Evolutionary conservation across 495 filamentous ascomycete species (phyloP).

Genomic region (Aspergillus diversus): DNA sequence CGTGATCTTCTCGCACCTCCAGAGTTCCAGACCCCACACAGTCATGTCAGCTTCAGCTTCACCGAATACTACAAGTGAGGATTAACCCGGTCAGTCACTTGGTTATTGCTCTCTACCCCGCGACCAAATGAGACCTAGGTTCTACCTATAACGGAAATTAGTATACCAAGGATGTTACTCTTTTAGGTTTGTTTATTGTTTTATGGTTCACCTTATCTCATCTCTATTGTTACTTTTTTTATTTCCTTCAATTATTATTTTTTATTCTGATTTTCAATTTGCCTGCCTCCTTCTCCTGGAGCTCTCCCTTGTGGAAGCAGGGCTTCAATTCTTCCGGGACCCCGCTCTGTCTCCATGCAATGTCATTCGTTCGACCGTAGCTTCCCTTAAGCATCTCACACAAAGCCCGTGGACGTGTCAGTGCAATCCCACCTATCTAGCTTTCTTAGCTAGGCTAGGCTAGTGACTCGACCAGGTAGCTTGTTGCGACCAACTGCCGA

Average conservation of each 20-base stretch:
- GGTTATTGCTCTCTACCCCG: not conserved
- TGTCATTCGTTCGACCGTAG: conserved; percentile 22
- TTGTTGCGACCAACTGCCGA: conserved; percentile 25
- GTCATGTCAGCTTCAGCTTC: conserved; percentile 15
- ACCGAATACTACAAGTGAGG: conserved; percentile 8
- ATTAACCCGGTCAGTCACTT: not conserved
- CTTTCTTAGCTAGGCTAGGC: conserved; percentile 5
- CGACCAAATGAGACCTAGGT: not conserved
- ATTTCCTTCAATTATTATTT: not conserved
- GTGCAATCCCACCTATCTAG: conserved; percentile 9
- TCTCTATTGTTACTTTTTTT: not conserved
- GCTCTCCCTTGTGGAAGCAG: conserved; percentile 8
- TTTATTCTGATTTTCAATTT: conserved; percentile 3
- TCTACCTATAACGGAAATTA: conserved; percentile 8
- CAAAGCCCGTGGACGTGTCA: conserved; percentile 1
- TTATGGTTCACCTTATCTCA: not conserved
- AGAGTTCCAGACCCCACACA: conserved; percentile 13
- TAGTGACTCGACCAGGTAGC: conserved; percentile 21
- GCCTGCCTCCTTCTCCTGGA: conserved; percentile 2
- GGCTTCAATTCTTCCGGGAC: conserved; percentile 16
- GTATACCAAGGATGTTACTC: conserved; percentile 7
- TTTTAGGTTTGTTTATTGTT: conserved; percentile 11
- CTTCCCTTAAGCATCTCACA: conserved; percentile 10
- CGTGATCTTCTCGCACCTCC: conserved; percentile 4
- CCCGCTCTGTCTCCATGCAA: conserved; percentile 20